These are phyloP conservation scores for Meyerozyma elateridarum DNA, from an alignment of 1,139 yeast species.

Conservation along the genomic window DNA sequence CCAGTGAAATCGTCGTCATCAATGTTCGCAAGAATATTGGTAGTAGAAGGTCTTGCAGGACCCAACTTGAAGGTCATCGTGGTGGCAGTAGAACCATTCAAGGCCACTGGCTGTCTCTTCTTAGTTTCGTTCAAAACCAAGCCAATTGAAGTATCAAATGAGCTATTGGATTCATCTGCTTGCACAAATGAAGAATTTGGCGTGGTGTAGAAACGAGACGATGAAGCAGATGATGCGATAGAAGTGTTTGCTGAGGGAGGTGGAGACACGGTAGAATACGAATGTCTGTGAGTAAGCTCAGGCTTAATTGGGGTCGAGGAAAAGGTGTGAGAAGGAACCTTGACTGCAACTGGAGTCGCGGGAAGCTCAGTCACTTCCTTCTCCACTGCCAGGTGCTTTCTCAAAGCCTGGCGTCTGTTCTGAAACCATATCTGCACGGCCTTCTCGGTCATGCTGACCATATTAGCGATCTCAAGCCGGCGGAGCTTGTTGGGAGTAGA, in stretches of 20 bases:
- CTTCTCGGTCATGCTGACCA: conserved; percentile 89
- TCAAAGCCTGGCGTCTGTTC: conserved; percentile 81
- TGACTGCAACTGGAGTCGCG: conserved; percentile 26
- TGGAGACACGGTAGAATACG: conserved; percentile 6
- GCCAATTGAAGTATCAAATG: conserved; percentile 19
- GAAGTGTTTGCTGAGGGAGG: conserved; percentile 10
- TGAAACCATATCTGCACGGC: conserved; percentile 99
- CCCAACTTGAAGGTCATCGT: conserved; percentile 42
- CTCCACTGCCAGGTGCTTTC: conserved; percentile 45
- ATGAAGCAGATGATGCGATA: conserved; percentile 9
- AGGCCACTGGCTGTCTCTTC: conserved; percentile 35
- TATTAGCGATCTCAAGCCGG: conserved; percentile 70
- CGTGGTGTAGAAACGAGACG: conserved; percentile 13
- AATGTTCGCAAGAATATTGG: conserved; percentile 9
- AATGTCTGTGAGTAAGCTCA: conserved; percentile 4
- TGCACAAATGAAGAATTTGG: conserved; percentile 17
- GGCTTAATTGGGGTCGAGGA: conserved; percentile 29
- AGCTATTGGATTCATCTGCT: conserved; percentile 17
- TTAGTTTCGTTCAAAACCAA: conserved; percentile 32
- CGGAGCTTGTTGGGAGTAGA: conserved; percentile 76
- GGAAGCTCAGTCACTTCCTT: conserved; percentile 44
- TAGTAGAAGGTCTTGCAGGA: conserved; percentile 17
- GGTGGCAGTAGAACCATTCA: conserved; percentile 28
- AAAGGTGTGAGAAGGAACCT: conserved; percentile 5
- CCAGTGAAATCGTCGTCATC: conserved; percentile 12